phyloP scores from a whole-genome alignment of 2,329 filamentous ascomycete species.

The Trichoderma koningii region DNA sequence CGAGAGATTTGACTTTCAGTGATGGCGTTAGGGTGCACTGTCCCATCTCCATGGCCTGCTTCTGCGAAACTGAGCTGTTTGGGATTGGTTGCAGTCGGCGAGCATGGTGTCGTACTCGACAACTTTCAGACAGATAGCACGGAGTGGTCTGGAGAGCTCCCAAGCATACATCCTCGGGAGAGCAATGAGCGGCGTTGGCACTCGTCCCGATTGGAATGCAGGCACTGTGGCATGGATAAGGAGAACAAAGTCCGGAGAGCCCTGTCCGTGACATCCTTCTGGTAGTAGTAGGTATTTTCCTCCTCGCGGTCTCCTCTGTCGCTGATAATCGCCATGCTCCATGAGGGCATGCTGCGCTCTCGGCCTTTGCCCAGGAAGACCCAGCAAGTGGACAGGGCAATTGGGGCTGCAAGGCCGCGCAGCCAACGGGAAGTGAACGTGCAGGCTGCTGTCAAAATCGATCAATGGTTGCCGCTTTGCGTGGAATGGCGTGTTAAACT shows the following conservation, averaged over 20 bases:
- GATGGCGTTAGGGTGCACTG: constrained; percentile 24
- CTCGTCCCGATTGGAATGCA: constrained; percentile 15
- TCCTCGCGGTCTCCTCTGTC: not conserved
- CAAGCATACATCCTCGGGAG: not conserved
- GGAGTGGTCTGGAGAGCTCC: constrained; percentile 6
- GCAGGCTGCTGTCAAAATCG: constrained; percentile 17
- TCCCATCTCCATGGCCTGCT: constrained; percentile 21
- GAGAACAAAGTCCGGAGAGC: constrained; percentile 10
- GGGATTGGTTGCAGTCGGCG: constrained; percentile 18
- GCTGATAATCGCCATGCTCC: not conserved
- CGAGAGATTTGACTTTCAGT: constrained; percentile 26
- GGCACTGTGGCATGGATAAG: not conserved
- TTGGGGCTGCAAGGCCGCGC: constrained; percentile 20
- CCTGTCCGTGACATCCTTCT: constrained; percentile 12
- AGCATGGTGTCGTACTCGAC: constrained; percentile 1
- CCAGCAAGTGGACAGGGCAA: constrained; percentile 2
- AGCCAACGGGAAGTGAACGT: constrained; percentile 26
- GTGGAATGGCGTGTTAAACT: constrained; percentile 20
- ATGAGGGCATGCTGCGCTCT: constrained; percentile 15
- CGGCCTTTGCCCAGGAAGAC: constrained; percentile 15
- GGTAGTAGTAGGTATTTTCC: not conserved
- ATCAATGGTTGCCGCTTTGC: constrained; percentile 15
- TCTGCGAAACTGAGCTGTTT: constrained; percentile 5
- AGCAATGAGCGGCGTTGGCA: constrained; percentile 4
- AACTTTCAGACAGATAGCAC: constrained; percentile 2